Percentiles rank a stretch among this genome's conserved stretches.
Conservation (phyloP, 345 rosid species). For the Stellera chamaejasme region DNA sequence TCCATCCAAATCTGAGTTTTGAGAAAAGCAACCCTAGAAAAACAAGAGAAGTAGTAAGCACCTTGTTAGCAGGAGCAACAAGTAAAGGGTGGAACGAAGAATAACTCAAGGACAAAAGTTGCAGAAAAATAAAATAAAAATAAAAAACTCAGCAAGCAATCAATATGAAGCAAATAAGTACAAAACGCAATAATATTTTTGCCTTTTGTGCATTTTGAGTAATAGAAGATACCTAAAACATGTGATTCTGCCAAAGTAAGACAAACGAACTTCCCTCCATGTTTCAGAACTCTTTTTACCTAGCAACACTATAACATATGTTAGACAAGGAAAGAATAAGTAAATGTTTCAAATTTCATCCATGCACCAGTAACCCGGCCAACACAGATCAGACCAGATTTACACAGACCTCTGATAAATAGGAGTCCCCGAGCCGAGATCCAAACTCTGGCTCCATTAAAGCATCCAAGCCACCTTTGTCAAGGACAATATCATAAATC, state of each 20-base stretch:
- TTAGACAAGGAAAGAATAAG: constrained; percentile 9
- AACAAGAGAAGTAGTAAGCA: constrained; percentile 10
- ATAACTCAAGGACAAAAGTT: not conserved
- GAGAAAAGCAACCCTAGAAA: constrained; percentile 74
- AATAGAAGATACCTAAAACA: constrained; percentile 57
- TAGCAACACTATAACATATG: constrained; percentile 18
- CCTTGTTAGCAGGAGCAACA: constrained; percentile 1
- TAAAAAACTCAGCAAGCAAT: constrained; percentile 9
- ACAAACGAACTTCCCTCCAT: constrained; percentile 76
- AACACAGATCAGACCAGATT: constrained; percentile 2
- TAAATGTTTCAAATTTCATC: not conserved
- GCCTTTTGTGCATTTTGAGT: not conserved
- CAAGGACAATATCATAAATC: constrained; percentile 58
- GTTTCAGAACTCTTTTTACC: constrained; percentile 70
- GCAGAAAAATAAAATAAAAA: not conserved
- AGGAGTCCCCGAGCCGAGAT: constrained; percentile 55
- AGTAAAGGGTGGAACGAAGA: constrained; percentile 6
- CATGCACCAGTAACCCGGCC: constrained; percentile 1
- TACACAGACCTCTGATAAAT: constrained; percentile 63
- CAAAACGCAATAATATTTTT: not conserved
- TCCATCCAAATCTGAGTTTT: constrained; percentile 88
- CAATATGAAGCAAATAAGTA: not conserved
- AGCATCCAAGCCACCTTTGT: constrained; percentile 98
- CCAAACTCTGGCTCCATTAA: constrained; percentile 93
- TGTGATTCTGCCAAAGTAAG: constrained; percentile 86